These are phyloP conservation scores for Oleoguttula mirabilis DNA, from an alignment of 495 filamentous ascomycete species.

Conservation along the genomic window DNA sequence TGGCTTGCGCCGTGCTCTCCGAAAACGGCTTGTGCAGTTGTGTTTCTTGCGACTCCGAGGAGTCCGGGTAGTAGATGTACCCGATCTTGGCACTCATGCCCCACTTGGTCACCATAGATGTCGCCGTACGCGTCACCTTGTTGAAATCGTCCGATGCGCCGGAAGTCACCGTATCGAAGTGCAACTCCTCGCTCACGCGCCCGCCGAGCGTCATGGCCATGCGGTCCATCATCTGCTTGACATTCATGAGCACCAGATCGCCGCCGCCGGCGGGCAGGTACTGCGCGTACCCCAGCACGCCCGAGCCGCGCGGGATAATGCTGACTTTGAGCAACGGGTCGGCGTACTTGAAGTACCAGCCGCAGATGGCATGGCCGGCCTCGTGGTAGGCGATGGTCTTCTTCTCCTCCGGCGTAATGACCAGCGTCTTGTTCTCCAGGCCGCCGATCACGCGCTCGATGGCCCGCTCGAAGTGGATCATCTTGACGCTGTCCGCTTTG, in stretches of 20 bases:
- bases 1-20: conserved; percentile 80
- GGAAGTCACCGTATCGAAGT: conserved; percentile 90
- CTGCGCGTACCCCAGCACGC: conserved; percentile 89
- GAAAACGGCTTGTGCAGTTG: conserved; percentile 89
- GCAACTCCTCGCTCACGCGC: conserved; percentile 84
- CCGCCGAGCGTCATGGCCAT: conserved; percentile 99
- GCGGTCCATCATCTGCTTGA: conserved; percentile 93
- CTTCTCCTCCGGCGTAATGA: conserved; percentile 88
- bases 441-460: conserved; percentile 96
- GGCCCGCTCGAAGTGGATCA: conserved; percentile 90
- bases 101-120: conserved; percentile 93
- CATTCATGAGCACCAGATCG: conserved; percentile 88
- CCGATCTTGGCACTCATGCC: conserved; percentile 93
- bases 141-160: conserved; percentile 96
- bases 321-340: conserved; percentile 96
- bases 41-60: conserved; percentile 44
- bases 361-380: conserved; percentile 95
- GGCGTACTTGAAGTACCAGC: conserved; percentile 93
- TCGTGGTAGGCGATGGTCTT: conserved; percentile 93
- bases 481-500: conserved; percentile 61
- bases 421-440: conserved; percentile 88
- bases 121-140: conserved; percentile 93
- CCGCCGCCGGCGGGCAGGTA: conserved; percentile 71
- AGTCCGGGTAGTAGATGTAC: conserved; percentile 72
- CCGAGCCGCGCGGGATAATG: conserved; percentile 92